A percentile compares a stretch with the other conserved stretches of the same genome.
These are phyloP conservation scores for Metschnikowia reukaufii DNA, from an alignment of 805 yeast genomes.

Conservation along the genomic window DNA sequence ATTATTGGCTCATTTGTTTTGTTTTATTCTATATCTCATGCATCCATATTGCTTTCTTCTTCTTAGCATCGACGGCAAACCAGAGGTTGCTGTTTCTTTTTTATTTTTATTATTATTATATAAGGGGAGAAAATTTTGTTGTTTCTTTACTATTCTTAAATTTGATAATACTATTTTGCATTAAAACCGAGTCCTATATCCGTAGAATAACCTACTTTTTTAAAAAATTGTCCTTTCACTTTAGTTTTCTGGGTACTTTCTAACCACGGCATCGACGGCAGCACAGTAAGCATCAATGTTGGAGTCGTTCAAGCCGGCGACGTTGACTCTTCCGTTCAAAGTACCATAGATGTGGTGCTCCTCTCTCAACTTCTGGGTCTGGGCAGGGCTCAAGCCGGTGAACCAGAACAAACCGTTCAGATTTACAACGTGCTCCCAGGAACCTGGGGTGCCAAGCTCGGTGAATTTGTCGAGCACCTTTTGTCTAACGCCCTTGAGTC, in stretches of 20 bases:
- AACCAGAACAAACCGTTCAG: conserved; percentile 48
- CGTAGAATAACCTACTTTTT: background rate
- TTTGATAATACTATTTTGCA: background rate
- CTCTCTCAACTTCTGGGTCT: conserved; percentile 30
- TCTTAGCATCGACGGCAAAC: background rate
- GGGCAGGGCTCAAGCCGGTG: conserved; percentile 38
- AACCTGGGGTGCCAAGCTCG: conserved; percentile 42
- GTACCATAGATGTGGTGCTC: conserved; percentile 42
- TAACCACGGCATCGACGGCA: conserved; percentile 39
- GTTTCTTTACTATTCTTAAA: too few species aligned
- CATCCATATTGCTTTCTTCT: background rate
- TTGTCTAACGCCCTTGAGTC: conserved; percentile 34
- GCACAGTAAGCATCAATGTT: conserved; percentile 39
- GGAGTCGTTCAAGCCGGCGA: conserved; percentile 43
- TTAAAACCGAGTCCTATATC: background rate
- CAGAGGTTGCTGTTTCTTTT: background rate
- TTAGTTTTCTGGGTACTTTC: conserved; percentile 20
- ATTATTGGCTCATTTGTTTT: background rate
- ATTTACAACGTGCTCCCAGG: conserved; percentile 37
- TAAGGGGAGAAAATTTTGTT: too few species aligned
- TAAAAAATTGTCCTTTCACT: background rate
- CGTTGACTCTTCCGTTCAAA: conserved; percentile 42
- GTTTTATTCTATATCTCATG: too few species aligned
- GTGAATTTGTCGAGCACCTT: conserved; percentile 29
- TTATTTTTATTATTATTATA: too few species aligned